These are phyloP conservation scores for Puccinia triticina DNA, from an alignment of 1,284 basidiomycete species.

Conservation along the genomic window DNA sequence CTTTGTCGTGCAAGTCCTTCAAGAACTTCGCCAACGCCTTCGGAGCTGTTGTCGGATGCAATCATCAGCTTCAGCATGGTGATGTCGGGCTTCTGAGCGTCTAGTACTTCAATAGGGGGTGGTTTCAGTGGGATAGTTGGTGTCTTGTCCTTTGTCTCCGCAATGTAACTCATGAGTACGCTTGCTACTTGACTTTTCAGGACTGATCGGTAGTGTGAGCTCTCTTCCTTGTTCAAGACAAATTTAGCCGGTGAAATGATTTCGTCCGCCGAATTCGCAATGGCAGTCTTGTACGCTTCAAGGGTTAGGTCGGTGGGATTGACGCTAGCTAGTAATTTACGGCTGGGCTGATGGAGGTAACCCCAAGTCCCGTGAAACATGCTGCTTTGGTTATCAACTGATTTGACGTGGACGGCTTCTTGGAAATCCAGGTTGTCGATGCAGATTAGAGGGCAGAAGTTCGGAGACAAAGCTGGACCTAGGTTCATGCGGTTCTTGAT, in stretches of 20 bases:
- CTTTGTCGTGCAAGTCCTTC: too few species aligned
- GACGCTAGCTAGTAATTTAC: neutral
- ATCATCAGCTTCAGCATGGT: too few species aligned
- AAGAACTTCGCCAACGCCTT: too few species aligned
- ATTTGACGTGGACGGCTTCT: too few species aligned
- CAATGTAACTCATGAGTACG: too few species aligned
- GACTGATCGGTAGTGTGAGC: neutral
- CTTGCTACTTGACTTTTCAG: too few species aligned
- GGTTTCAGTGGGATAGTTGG: neutral
- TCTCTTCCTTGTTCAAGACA: neutral
- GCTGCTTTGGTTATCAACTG: neutral
- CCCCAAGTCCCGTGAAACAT: conserved; percentile 24
- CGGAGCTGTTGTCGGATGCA: too few species aligned
- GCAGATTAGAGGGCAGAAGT: neutral
- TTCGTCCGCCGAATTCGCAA: neutral
- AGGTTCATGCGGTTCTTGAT: neutral
- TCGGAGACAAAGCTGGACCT: too few species aligned
- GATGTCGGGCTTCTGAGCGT: neutral
- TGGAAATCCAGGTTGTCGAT: neutral
- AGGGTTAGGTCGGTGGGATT: too few species aligned
- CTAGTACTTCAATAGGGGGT: neutral
- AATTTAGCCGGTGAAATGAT: neutral
- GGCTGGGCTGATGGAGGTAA: too few species aligned
- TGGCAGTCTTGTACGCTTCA: neutral
- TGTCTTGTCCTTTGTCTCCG: neutral